Conservation (phyloP, 2,329 filamentous ascomycete species). For the Pezicula carpinea region DNA sequence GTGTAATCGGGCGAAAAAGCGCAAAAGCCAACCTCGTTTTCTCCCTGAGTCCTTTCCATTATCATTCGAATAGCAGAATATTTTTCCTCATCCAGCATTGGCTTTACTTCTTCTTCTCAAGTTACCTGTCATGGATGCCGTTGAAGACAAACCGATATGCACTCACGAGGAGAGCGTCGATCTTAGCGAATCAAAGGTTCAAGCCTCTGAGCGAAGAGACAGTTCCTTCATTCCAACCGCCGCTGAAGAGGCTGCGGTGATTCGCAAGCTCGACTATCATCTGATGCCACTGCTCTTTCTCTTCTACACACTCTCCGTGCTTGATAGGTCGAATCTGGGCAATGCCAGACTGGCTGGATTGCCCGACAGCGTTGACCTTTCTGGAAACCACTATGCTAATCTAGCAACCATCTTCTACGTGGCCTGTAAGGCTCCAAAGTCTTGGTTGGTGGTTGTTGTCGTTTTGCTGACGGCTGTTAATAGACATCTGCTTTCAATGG, state of each 20-base stretch:
- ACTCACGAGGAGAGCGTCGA: no score
- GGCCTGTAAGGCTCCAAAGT: slow-evolving; percentile 12
- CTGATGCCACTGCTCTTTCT: slow-evolving; percentile 9
- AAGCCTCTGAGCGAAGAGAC: no score
- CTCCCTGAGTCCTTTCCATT: no score
- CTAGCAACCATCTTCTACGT: slow-evolving; percentile 29
- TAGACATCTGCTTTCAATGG: slow-evolving; percentile 29
- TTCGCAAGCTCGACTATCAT: slow-evolving; percentile 11
- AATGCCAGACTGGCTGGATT: slow-evolving; percentile 48
- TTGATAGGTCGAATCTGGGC: slow-evolving; percentile 44
- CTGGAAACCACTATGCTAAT: slow-evolving; percentile 33
- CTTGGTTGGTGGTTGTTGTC: no score
- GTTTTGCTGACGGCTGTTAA: background rate
- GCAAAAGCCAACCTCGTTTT: no score
- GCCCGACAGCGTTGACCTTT: slow-evolving; percentile 40
- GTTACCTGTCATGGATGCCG: no score
- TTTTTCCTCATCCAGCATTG: no score
- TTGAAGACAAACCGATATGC: no score
- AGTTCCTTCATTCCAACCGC: background rate
- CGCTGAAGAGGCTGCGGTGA: slow-evolving; percentile 10
- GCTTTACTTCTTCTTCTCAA: no score
- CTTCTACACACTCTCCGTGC: slow-evolving; percentile 34
- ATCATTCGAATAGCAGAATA: no score
- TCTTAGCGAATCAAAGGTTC: no score
- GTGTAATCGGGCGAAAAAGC: no score